phyloP scores from a whole-genome alignment of 2,329 filamentous ascomycete genomes.

The Plenodomus biglobosus region DNA sequence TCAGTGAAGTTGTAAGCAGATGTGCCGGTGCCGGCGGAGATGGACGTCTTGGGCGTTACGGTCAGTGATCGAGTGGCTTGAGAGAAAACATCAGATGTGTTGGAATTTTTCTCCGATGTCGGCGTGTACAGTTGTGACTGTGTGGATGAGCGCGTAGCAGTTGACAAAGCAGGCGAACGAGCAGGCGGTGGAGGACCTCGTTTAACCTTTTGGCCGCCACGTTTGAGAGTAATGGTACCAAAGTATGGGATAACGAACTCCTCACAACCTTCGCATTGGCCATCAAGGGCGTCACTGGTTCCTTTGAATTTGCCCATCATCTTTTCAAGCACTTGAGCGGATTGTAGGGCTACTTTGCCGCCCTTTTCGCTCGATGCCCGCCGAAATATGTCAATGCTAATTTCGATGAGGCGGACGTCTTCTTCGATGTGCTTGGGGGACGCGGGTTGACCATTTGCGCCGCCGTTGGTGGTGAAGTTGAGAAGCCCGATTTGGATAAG shows the following conservation, averaged over 20 bases:
- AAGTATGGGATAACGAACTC: slow-evolving; percentile 47
- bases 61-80: slow-evolving; percentile 12
- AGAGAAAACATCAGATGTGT: slow-evolving; percentile 14
- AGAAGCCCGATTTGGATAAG: slow-evolving; percentile 49
- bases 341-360: slow-evolving; percentile 46
- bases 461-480: slow-evolving; percentile 32
- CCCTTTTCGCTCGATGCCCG: slow-evolving; percentile 46
- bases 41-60: slow-evolving; percentile 17
- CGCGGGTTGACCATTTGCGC: slow-evolving; percentile 3
- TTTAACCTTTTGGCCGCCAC: slow-evolving; percentile 27
- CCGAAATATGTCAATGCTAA: slow-evolving; percentile 47
- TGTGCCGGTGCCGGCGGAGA: slow-evolving; percentile 12
- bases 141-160: slow-evolving; percentile 2
- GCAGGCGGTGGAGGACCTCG: slow-evolving; percentile 1
- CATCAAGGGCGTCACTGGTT: slow-evolving; percentile 3
- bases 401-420: slow-evolving; percentile 44
- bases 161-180: slow-evolving; percentile 1
- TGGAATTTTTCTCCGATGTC: slow-evolving; percentile 11
- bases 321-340: slow-evolving; percentile 43
- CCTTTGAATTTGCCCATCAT: slow-evolving; percentile 38
- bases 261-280: slow-evolving; percentile 15
- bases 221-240: slow-evolving; percentile 44
- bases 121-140: slow-evolving; percentile 13
- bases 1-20: slow-evolving; percentile 17
- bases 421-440: slow-evolving; percentile 35